These are phyloP conservation scores for Coprinellus micaceus DNA, from an alignment of 768 basidiomycete species.

Conservation along the genomic window DNA sequence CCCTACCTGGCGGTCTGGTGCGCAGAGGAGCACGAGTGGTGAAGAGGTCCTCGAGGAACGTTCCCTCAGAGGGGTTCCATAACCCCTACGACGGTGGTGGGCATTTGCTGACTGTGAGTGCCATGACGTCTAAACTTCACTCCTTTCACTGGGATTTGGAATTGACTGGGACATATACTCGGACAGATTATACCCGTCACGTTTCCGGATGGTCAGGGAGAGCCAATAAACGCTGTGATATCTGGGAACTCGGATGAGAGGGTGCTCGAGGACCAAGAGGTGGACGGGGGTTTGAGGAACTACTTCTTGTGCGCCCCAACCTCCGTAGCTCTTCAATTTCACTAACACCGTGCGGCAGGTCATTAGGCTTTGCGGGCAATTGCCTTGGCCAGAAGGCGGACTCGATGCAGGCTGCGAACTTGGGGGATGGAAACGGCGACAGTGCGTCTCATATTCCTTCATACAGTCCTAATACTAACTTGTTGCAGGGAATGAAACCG, in stretches of 20 bases:
- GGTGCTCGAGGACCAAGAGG: slow-evolving; percentile 58
- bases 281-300: slow-evolving; percentile 74
- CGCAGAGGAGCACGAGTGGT: neutral
- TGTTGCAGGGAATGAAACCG: slow-evolving; percentile 70
- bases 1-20: slow-evolving; percentile 5
- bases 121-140: slow-evolving; percentile 54
- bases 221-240: slow-evolving; percentile 83
- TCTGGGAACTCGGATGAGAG: slow-evolving; percentile 68
- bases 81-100: slow-evolving; percentile 57
- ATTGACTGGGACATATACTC: neutral
- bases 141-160: slow-evolving; percentile 47
- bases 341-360: slow-evolving; percentile 35
- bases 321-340: neutral
- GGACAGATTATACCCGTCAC: slow-evolving; percentile 51
- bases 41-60: slow-evolving; percentile 19
- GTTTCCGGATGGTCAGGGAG: slow-evolving; percentile 70
- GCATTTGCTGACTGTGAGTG: slow-evolving; percentile 12
- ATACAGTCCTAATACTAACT: slow-evolving; percentile 1
- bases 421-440: slow-evolving; percentile 80
- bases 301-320: slow-evolving; percentile 66
- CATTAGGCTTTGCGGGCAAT: slow-evolving; percentile 69
- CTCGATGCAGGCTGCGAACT: slow-evolving; percentile 61
- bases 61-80: slow-evolving; percentile 57
- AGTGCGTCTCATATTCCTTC: slow-evolving; percentile 38
- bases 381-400: slow-evolving; percentile 83